Conservation (phyloP, 2,329 filamentous ascomycete species). For the Chaetomium sp. region DNA sequence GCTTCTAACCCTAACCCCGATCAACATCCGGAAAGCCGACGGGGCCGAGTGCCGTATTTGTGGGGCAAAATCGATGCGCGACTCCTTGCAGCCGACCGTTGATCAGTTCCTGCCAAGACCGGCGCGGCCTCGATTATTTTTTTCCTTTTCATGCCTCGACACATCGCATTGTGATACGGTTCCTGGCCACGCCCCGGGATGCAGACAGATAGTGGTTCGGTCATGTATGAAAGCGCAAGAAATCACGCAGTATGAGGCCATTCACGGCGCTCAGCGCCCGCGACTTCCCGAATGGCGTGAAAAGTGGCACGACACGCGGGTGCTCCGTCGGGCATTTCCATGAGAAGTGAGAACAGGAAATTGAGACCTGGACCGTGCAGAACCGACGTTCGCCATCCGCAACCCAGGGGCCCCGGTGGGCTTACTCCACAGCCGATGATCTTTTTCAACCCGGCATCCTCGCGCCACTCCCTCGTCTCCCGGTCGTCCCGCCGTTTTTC, state of each 20-base stretch:
- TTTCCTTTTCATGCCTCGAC: too few relatives aligned
- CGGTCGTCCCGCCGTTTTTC: background rate
- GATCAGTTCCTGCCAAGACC: conserved; percentile 7
- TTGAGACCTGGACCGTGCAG: conserved; percentile 9
- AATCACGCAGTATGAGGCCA: too few relatives aligned
- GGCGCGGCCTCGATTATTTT: background rate
- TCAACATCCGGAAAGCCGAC: background rate
- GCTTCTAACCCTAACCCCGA: conserved; percentile 5
- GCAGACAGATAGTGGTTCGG: too few relatives aligned
- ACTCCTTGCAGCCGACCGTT: background rate
- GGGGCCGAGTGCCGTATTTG: background rate
- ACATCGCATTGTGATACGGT: too few relatives aligned
- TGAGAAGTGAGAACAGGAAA: conserved; percentile 1
- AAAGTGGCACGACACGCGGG: conserved; percentile 5
- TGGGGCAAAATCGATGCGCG: background rate
- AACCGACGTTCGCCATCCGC: background rate
- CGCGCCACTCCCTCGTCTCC: conserved; percentile 6
- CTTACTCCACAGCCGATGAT: conserved; percentile 8
- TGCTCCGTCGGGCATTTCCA: too few relatives aligned
- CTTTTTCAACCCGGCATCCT: conserved; percentile 5
- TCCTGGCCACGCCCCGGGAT: too few relatives aligned
- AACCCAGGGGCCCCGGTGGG: background rate
- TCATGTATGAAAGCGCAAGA: background rate
- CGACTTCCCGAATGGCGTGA: conserved; percentile 5
- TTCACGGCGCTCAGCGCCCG: too few relatives aligned